phyloP scores from a whole-genome alignment of 2,329 filamentous ascomycete species.

The Cryphonectria japonica region DNA sequence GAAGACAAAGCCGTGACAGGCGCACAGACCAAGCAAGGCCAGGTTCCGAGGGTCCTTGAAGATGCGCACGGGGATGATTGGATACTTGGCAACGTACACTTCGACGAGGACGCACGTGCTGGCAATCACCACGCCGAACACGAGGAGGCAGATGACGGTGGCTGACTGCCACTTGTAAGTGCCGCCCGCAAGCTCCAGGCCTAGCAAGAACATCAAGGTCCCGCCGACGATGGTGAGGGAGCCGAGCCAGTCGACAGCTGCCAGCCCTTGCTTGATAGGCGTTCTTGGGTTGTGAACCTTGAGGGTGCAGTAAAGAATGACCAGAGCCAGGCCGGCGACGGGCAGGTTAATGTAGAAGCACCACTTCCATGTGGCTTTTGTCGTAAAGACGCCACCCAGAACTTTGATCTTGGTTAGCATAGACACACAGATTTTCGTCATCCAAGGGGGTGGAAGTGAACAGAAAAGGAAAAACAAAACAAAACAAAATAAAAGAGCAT shows the following conservation, averaged over 20 bases:
- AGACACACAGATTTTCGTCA: not conserved
- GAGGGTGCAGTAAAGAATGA: conserved; percentile 64
- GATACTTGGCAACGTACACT: conserved; percentile 64
- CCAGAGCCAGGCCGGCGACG: conserved; percentile 57
- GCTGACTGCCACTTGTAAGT: conserved; percentile 64
- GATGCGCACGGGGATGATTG: conserved; percentile 69
- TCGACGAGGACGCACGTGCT: conserved; percentile 63
- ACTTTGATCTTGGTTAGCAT: conserved; percentile 28
- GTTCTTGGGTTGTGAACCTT: conserved; percentile 70
- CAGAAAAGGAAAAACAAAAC: not conserved
- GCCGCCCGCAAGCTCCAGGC: conserved; percentile 70
- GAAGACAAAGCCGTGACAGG: conserved; percentile 60
- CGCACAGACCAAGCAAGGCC: conserved; percentile 54
- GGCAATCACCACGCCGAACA: conserved; percentile 59
- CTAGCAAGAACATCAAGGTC: conserved; percentile 71
- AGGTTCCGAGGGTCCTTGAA: conserved; percentile 61
- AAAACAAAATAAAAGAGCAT: not conserved
- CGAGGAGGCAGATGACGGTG: conserved; percentile 63
- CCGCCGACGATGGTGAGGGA: conserved; percentile 65
- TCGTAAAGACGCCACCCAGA: conserved; percentile 65
- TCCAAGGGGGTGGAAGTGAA: not conserved
- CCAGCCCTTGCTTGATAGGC: conserved; percentile 62
- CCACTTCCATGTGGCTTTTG: conserved; percentile 63
- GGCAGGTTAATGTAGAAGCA: conserved; percentile 55
- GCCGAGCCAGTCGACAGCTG: conserved; percentile 64